Evolutionary conservation across 768 basidiomycete species (phyloP).

Genomic region (Ramaria sp.): DNA sequence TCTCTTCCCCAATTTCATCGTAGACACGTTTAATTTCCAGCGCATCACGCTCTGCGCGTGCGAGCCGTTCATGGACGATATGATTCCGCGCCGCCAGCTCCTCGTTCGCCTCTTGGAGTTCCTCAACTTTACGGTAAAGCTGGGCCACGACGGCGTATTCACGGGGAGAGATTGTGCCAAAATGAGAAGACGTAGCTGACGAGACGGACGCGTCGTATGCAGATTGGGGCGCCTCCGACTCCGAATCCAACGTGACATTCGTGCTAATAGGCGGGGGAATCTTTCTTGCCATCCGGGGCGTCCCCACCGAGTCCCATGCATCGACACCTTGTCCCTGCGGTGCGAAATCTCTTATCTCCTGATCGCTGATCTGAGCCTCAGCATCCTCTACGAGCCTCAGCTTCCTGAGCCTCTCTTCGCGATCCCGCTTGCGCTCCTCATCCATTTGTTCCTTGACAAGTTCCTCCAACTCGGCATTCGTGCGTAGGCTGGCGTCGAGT

Average conservation of each 20-base stretch:
- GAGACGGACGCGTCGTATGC: neutral
- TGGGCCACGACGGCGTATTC: slow-evolving; percentile 52
- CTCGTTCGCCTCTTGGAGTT: slow-evolving; percentile 64
- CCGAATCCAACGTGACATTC: neutral
- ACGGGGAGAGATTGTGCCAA: slow-evolving; percentile 11
- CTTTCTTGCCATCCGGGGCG: neutral
- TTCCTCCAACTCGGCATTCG: slow-evolving; percentile 62
- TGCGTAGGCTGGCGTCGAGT: slow-evolving; percentile 63
- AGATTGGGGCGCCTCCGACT: neutral
- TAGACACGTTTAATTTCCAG: slow-evolving; percentile 61
- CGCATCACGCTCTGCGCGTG: slow-evolving; percentile 63
- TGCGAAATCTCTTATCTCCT: slow-evolving; percentile 47
- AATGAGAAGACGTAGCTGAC: slow-evolving; percentile 10
- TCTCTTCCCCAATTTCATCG: slow-evolving; percentile 46
- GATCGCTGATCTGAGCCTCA: slow-evolving; percentile 15
- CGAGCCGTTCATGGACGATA: slow-evolving; percentile 49
- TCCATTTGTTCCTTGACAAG: slow-evolving; percentile 29
- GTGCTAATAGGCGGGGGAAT: neutral
- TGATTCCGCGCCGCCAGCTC: slow-evolving; percentile 57
- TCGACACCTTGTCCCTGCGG: slow-evolving; percentile 23
- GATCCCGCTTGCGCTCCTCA: slow-evolving; percentile 32
- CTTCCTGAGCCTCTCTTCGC: slow-evolving; percentile 37
- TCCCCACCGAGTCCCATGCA: neutral
- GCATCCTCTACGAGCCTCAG: slow-evolving; percentile 30
- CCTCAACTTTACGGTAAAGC: slow-evolving; percentile 62